phyloP scores from a whole-genome alignment of 2,329 filamentous ascomycete species.

The Arthrinium puccinioides region DNA sequence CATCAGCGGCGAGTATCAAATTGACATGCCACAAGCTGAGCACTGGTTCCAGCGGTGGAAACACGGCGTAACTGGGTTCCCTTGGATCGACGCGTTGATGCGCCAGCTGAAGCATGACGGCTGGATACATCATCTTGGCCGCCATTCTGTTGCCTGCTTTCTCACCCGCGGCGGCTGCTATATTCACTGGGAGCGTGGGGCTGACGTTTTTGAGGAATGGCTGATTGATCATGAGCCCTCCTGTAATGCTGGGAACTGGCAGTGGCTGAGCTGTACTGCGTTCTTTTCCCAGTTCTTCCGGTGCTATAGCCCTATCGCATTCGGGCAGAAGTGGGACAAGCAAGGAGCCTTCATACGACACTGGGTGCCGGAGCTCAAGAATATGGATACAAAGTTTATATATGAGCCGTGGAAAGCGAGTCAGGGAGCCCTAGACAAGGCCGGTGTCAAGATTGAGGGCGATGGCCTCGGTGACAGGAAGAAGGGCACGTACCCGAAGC shows the following conservation, averaged over 20 bases:
- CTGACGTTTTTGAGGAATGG: constrained; percentile 71
- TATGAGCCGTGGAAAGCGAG: constrained; percentile 76
- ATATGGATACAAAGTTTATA: constrained; percentile 61
- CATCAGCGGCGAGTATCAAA: constrained; percentile 52
- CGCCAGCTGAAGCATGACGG: constrained; percentile 63
- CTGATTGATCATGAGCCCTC: constrained; percentile 69
- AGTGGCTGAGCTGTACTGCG: constrained; percentile 69
- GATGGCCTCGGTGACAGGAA: constrained; percentile 34
- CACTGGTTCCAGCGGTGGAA: constrained; percentile 63
- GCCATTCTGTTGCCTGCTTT: constrained; percentile 74
- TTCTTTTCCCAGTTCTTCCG: constrained; percentile 69
- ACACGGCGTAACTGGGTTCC: constrained; percentile 63
- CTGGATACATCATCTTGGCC: constrained; percentile 74
- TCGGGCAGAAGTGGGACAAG: constrained; percentile 70
- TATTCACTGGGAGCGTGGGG: constrained; percentile 70
- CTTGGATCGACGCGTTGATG: constrained; percentile 78
- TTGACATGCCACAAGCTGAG: constrained; percentile 58
- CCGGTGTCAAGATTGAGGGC: constrained; percentile 50
- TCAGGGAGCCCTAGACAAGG: constrained; percentile 59
- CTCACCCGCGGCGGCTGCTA: constrained; percentile 75
- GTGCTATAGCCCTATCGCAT: constrained; percentile 63
- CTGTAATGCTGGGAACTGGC: constrained; percentile 71
- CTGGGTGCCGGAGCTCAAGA: constrained; percentile 60
- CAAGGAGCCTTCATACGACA: constrained; percentile 55
- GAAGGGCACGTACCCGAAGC: constrained; percentile 57